These are phyloP conservation scores for Neurospora sp. DNA, from an alignment of 2,329 filamentous ascomycete genomes.

Conservation along the genomic window DNA sequence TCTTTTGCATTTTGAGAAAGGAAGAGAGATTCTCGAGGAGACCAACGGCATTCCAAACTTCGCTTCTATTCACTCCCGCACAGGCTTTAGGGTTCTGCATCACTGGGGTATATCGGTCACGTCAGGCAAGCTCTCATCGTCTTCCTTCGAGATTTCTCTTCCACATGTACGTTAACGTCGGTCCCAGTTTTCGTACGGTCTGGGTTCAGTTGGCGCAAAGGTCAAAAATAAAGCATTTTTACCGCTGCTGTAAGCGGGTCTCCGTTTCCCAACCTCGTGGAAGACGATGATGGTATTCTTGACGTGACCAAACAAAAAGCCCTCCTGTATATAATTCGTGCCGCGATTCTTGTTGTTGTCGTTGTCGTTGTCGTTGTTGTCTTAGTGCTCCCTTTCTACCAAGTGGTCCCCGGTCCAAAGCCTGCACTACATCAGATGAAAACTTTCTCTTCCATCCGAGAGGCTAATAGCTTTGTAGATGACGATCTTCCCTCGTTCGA, in stretches of 20 bases:
- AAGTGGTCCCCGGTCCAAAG: constrained; percentile 6
- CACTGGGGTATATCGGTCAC: constrained; percentile 30
- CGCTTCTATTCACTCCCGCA: constrained; percentile 4
- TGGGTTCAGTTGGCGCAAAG: constrained; percentile 24
- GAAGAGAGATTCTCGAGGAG: constrained; percentile 1
- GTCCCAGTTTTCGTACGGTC: constrained; percentile 23
- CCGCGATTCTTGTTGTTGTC: constrained; percentile 2
- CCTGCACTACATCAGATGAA: background rate
- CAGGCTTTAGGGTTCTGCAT: constrained; percentile 17
- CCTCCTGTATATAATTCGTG: constrained; percentile 32
- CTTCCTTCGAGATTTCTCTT: constrained; percentile 45
- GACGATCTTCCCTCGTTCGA: constrained; percentile 52
- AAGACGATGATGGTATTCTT: constrained; percentile 55
- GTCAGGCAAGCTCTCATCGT: constrained; percentile 62
- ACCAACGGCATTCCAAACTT: background rate
- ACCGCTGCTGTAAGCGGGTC: constrained; percentile 29
- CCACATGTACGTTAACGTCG: constrained; percentile 55
- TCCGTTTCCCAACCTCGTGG: constrained; percentile 32
- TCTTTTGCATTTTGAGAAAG: constrained; percentile 17
- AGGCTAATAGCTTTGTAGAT: constrained; percentile 44
- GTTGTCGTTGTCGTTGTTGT: constrained; percentile 22
- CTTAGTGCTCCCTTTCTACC: constrained; percentile 11
- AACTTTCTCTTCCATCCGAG: constrained; percentile 5
- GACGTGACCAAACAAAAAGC: constrained; percentile 33
- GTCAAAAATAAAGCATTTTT: constrained; percentile 40